Conservation (phyloP, 2,329 filamentous ascomycete genomes). For the Lachnellula cervina region DNA sequence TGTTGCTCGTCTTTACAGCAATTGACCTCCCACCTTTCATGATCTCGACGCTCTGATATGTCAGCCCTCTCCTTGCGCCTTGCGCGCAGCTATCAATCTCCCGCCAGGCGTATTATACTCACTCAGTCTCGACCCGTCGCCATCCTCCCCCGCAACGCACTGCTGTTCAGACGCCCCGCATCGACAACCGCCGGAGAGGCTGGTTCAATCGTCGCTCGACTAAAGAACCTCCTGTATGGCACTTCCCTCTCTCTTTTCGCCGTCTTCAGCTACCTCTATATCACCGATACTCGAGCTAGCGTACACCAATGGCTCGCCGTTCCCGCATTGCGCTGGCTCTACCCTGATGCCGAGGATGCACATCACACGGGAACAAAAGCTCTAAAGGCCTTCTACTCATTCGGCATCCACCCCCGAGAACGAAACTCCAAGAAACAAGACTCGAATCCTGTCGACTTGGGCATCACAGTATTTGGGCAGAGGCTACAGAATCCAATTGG, state of each 20-base stretch:
- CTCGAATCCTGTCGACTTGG: conserved; percentile 34
- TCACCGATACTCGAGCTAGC: conserved; percentile 70
- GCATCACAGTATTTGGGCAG: conserved; percentile 65
- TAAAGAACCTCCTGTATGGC: conserved; percentile 48
- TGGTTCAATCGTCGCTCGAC: conserved; percentile 36
- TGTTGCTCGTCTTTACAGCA: background rate
- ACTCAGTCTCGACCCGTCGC: conserved; percentile 15
- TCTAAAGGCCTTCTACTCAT: conserved; percentile 66
- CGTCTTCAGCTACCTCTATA: conserved; percentile 56
- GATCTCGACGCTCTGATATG: conserved; percentile 12
- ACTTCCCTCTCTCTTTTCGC: conserved; percentile 47
- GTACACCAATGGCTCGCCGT: conserved; percentile 65
- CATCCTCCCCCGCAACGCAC: conserved; percentile 2
- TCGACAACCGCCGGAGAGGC: conserved; percentile 24
- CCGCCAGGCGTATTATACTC: conserved; percentile 5
- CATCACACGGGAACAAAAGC: conserved; percentile 72
- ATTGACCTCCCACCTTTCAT: conserved; percentile 4
- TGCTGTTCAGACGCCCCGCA: conserved; percentile 11
- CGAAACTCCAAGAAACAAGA: conserved; percentile 38
- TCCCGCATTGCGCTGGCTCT: conserved; percentile 59
- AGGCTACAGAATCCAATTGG: conserved; percentile 80
- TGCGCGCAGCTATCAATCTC: conserved; percentile 11
- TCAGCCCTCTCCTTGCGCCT: conserved; percentile 14
- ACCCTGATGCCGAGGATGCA: conserved; percentile 82
- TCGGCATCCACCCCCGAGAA: conserved; percentile 78